These are phyloP conservation scores for Rhynchospora pubera DNA, from an alignment of 176 grass and related monocot genomes.

Conservation along the genomic window DNA sequence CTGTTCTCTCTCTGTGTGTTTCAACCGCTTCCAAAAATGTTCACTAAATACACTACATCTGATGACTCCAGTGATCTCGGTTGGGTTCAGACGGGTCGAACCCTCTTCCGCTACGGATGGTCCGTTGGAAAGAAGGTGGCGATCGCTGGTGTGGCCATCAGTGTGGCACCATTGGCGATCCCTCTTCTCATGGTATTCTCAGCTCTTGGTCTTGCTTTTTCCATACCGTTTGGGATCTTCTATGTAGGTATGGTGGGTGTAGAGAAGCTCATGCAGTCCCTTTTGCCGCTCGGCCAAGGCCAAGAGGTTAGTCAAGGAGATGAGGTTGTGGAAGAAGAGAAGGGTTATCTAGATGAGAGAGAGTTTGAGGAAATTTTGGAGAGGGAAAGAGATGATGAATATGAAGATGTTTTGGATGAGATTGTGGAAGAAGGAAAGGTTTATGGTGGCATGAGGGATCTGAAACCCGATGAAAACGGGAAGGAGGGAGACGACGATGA, in stretches of 20 bases:
- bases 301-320: neutral
- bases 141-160: conserved; percentile 7
- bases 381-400: neutral
- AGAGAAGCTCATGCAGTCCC: conserved; percentile 1
- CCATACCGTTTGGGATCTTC: conserved; percentile 7
- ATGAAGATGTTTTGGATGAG: neutral
- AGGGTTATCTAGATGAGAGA: neutral
- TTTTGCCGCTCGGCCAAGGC: conserved; percentile 6
- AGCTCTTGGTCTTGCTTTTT: conserved; percentile 17
- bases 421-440: neutral
- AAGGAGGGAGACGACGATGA: neutral
- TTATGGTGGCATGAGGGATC: neutral
- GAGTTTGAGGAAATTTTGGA: neutral
- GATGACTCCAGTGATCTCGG: neutral
- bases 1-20: too few relatives aligned
- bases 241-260: conserved; percentile 5
- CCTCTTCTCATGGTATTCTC: conserved; percentile 19
- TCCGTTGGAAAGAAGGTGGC: conserved; percentile 21
- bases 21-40: neutral
- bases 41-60: neutral
- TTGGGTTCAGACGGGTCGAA: neutral
- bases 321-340: neutral
- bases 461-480: neutral
- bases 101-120: conserved; percentile 8
- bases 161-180: conserved; percentile 13